These are phyloP conservation scores for Quercus aquifolioides DNA, from an alignment of 306 rosid genomes.

Conservation along the genomic window DNA sequence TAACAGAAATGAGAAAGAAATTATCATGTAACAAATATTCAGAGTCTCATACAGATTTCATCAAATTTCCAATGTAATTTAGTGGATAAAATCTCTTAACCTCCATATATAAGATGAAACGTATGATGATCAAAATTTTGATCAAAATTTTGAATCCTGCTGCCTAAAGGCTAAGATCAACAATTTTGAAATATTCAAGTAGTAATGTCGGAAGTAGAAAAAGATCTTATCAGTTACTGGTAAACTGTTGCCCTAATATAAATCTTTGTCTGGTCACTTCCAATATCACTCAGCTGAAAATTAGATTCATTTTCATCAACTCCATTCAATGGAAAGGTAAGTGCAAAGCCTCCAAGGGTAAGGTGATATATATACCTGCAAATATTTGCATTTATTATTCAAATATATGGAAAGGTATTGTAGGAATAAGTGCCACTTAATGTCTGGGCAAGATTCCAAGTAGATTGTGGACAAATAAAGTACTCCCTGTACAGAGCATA, in stretches of 20 bases:
- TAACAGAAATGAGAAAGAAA: neutral
- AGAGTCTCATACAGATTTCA: neutral
- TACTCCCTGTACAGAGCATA: no score
- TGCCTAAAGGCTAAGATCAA: neutral
- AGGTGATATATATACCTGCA: conserved; percentile 70
- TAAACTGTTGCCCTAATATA: conserved; percentile 73
- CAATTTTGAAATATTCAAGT: neutral
- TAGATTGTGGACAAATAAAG: no score
- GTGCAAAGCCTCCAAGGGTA: conserved; percentile 81
- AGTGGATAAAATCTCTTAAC: neutral
- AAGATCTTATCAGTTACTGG: conserved; percentile 37
- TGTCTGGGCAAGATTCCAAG: no score
- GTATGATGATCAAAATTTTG: neutral
- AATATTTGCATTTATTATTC: conserved; percentile 14
- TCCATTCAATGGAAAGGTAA: conserved; percentile 61
- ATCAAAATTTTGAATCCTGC: neutral
- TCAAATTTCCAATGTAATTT: neutral
- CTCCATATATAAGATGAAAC: neutral
- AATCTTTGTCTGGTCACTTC: conserved; percentile 65
- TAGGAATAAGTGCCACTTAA: no score
- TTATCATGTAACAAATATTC: neutral
- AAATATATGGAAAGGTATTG: neutral
- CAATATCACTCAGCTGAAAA: conserved; percentile 30
- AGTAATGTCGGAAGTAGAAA: neutral
- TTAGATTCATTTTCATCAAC: conserved; percentile 30